Percentiles rank a stretch among this genome's conserved stretches.
Evolutionary conservation across 371 early-diverging fungal genomes (phyloP).

Genomic region (Nematocida sp.): DNA sequence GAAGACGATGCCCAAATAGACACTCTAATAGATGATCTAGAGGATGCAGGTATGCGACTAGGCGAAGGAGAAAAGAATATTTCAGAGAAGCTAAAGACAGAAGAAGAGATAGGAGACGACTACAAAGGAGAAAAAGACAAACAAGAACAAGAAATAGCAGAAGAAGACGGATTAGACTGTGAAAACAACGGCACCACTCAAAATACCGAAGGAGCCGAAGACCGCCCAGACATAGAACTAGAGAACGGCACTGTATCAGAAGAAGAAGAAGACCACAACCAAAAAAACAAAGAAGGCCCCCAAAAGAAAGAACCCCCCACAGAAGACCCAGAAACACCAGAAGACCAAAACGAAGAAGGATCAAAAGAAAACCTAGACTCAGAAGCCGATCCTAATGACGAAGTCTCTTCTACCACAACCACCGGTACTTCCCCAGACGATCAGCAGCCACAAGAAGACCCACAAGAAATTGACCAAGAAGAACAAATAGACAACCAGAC

Average conservation of each 20-base stretch:
- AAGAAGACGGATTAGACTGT: conserved; percentile 50
- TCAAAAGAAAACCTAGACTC: conserved; percentile 2
- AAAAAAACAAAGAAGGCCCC: conserved; percentile 28
- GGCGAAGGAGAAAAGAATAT: conserved; percentile 59
- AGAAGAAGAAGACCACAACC: conserved; percentile 42
- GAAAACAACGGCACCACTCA: conserved; percentile 46
- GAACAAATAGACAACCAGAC: conserved; percentile 37
- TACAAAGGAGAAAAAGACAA: conserved; percentile 50
- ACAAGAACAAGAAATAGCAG: conserved; percentile 37
- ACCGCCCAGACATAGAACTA: conserved; percentile 44
- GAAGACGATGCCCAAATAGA: conserved; percentile 41
- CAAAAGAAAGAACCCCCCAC: conserved; percentile 19
- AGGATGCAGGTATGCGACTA: conserved; percentile 51
- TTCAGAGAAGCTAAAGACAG: conserved; percentile 55
- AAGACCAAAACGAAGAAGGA: neutral
- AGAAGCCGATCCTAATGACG: neutral
- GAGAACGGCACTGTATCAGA: conserved; percentile 45
- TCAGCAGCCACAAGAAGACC: neutral
- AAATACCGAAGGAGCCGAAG: conserved; percentile 44
- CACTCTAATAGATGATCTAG: conserved; percentile 45
- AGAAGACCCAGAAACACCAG: conserved; percentile 20
- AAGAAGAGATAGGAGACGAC: conserved; percentile 54
- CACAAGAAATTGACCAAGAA: conserved; percentile 28
- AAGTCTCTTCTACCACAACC: no score
- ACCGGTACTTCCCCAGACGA: neutral